Evolutionary conservation across 2,329 filamentous ascomycete genomes (phyloP).

Genomic region (Aspergillus sp.): DNA sequence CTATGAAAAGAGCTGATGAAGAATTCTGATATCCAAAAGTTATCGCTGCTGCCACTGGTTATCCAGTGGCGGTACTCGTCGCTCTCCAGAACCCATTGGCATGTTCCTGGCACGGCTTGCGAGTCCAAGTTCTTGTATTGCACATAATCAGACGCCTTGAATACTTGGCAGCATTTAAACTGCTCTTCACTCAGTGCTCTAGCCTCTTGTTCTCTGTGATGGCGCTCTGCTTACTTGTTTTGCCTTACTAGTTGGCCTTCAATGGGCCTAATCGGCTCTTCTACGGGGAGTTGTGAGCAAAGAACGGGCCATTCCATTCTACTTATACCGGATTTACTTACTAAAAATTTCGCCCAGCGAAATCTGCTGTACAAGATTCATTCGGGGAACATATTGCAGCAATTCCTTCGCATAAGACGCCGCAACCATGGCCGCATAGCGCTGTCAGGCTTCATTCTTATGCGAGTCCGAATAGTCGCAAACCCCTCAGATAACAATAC

Average conservation of each 20-base stretch:
- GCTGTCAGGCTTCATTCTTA: not conserved
- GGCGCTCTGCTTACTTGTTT: too few species aligned
- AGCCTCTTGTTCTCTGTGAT: too few species aligned
- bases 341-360: too few species aligned
- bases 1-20: too few species aligned
- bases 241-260: too few species aligned
- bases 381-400: not conserved
- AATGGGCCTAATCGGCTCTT: too few species aligned
- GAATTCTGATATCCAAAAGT: not conserved
- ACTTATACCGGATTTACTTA: too few species aligned
- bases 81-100: not conserved
- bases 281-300: too few species aligned
- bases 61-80: not conserved
- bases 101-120: not conserved
- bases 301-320: too few species aligned
- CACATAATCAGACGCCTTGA: not conserved
- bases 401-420: not conserved
- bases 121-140: not conserved
- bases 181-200: too few species aligned
- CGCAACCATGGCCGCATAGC: not conserved
- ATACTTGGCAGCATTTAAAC: not conserved
- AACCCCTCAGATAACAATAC: not conserved
- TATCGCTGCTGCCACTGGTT: not conserved
- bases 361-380: too few species aligned
- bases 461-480: not conserved